These are phyloP conservation scores for Mycena vitilis DNA, from an alignment of 768 basidiomycete species.

Conservation along the genomic window DNA sequence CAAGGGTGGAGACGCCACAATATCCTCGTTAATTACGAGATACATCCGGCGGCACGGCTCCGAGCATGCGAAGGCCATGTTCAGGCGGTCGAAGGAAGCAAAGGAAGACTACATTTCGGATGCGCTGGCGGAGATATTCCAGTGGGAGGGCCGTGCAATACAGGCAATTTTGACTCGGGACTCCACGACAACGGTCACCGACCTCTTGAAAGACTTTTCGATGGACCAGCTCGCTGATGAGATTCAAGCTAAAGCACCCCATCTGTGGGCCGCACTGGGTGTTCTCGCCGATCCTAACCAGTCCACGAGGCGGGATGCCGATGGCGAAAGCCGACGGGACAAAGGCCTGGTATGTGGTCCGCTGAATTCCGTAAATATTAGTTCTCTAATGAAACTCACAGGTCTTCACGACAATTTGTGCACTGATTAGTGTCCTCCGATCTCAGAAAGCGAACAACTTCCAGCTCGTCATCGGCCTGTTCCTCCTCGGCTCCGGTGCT, in stretches of 20 bases:
- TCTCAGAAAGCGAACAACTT: slow-evolving; percentile 36
- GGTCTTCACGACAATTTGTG: slow-evolving; percentile 34
- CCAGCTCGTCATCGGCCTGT: slow-evolving; percentile 31
- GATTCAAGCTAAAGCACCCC: slow-evolving; percentile 14
- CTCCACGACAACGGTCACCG: slow-evolving; percentile 4
- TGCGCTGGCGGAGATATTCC: slow-evolving; percentile 10
- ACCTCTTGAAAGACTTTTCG: slow-evolving; percentile 16
- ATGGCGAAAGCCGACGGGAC: not conserved
- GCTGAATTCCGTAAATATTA: no score
- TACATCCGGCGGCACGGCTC: slow-evolving; percentile 12
- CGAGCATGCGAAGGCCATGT: slow-evolving; percentile 20
- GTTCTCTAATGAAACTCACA: not conserved
- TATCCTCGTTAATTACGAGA: not conserved
- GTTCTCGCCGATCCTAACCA: slow-evolving; percentile 9
- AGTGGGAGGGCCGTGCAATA: slow-evolving; percentile 20
- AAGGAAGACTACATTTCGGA: slow-evolving; percentile 8
- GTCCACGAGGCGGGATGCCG: not conserved
- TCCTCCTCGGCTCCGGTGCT: slow-evolving; percentile 32
- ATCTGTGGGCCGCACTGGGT: slow-evolving; percentile 6
- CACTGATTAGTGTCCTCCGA: slow-evolving; percentile 24
- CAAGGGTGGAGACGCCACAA: slow-evolving; percentile 8
- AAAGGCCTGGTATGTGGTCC: slow-evolving; percentile 19
- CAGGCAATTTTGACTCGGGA: slow-evolving; percentile 21
- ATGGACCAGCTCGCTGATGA: slow-evolving; percentile 14
- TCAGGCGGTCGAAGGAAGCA: slow-evolving; percentile 7